Base-by-base conservation (phyloP, 73 alveolate genomes). In the Paramecium octaurelia region DNA sequence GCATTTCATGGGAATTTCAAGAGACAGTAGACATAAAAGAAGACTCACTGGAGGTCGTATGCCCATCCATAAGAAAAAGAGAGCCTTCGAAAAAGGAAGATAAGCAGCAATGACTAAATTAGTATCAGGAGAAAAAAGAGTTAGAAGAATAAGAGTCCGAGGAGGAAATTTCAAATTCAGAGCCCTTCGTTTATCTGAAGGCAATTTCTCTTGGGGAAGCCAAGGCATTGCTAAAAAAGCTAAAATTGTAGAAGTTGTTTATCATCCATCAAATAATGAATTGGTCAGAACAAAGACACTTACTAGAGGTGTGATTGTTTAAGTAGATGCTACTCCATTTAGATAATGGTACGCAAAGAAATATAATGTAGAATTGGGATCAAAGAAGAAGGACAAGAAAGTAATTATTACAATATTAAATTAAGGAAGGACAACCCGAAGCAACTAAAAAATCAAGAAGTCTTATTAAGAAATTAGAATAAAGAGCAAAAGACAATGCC, bases 261-360 rank as follows among this genome's bases (percentile, higher is more conserved):
- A 97, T 97, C 98, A 98, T 88, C 99, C 99, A 94, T 96, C 99
- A 92, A 97, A 96, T 95, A 98, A 98, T 97, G 99, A 98, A 95
- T 95, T 97, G 95, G 99, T 98, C 86, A 95, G 99, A 96, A 98
- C 99, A 59, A 97, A 98, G 98, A 97, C 99, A 76, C 95, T 98
- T 89, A 97, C 96, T 91, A 98, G 98, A 97, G 97, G 97, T 95
- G 86, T 96, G 46, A 96, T 98, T 88, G 99, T 98, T 75, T 95
- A 95, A 88, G 95, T 98, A 91, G 99, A 98, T 88, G 99, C 99
- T 35, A 95, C 98, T 54, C 99, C 99, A 85, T 98, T 97, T 97
- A 98, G 90, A 96, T 86, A 95, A 92, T 98, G 97, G 98, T 98
- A 96, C 93, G 85, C 42, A 57, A 93, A 95, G 95, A 94, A 95